Conservation (phyloP, 2,329 filamentous ascomycete genomes). For the Cladosporium sp. region DNA sequence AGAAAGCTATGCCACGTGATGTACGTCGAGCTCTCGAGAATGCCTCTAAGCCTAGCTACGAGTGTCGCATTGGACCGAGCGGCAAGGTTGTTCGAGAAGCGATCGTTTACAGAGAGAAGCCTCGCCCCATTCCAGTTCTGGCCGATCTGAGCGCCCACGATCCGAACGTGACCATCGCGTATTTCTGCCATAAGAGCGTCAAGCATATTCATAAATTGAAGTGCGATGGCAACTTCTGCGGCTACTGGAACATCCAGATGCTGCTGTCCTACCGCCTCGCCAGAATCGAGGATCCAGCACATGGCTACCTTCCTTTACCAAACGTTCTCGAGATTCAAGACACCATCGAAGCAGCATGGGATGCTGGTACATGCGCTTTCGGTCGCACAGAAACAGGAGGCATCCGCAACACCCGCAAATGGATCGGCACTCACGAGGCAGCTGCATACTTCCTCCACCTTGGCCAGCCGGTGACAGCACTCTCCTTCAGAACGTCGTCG, state of each 20-base stretch:
- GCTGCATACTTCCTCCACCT: slow-evolving; percentile 77
- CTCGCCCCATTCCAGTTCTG: slow-evolving; percentile 47
- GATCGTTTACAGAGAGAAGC: slow-evolving; percentile 47
- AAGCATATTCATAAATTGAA: slow-evolving; percentile 79
- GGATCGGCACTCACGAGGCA: slow-evolving; percentile 90
- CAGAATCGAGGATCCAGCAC: slow-evolving; percentile 23
- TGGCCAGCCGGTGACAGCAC: slow-evolving; percentile 54
- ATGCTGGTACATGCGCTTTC: slow-evolving; percentile 73
- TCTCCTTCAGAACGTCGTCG: slow-evolving; percentile 35
- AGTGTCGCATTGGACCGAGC: slow-evolving; percentile 45
- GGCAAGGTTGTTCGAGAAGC: slow-evolving; percentile 44
- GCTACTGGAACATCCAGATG: slow-evolving; percentile 95
- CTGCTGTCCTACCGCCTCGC: slow-evolving; percentile 57
- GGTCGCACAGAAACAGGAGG: slow-evolving; percentile 82
- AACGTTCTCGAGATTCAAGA: slow-evolving; percentile 82
- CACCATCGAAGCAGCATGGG: slow-evolving; percentile 84
- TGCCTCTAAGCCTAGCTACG: slow-evolving; percentile 41
- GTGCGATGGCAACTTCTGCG: slow-evolving; percentile 88
- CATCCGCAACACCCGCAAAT: slow-evolving; percentile 85
- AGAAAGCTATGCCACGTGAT: slow-evolving; percentile 47
- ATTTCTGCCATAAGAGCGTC: slow-evolving; percentile 74
- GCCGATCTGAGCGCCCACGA: slow-evolving; percentile 59
- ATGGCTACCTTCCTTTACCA: slow-evolving; percentile 54
- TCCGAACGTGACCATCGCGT: slow-evolving; percentile 65
- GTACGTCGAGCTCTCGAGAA: slow-evolving; percentile 44